phyloP scores from a whole-genome alignment of 805 yeast species.

The Zygotorulaspora florentina region DNA sequence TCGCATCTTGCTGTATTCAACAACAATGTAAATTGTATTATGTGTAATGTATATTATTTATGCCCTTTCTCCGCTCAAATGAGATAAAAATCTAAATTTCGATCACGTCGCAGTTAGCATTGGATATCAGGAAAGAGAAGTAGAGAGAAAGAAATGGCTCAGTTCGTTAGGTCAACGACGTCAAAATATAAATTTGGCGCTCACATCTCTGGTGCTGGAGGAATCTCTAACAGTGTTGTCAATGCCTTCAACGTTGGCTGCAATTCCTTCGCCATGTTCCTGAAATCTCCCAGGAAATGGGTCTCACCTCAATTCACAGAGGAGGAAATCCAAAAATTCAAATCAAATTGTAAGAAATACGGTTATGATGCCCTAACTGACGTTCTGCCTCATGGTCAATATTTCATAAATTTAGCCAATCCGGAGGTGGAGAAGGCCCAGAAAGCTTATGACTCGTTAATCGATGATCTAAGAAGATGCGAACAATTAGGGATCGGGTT shows the following conservation, averaged over 20 bases:
- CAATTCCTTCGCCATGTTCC: slow-evolving; percentile 83
- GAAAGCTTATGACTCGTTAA: slow-evolving; percentile 69
- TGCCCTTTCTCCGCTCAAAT: not conserved
- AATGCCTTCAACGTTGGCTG: slow-evolving; percentile 53
- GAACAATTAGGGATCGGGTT: slow-evolving; percentile 79
- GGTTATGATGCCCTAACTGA: slow-evolving; percentile 74
- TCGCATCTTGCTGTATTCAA: not conserved
- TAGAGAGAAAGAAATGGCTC: slow-evolving; percentile 18
- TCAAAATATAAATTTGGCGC: slow-evolving; percentile 72
- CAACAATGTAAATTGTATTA: not conserved
- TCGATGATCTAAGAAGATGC: slow-evolving; percentile 86
- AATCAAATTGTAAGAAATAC: slow-evolving; percentile 53
- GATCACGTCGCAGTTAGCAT: not conserved
- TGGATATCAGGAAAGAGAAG: not conserved
- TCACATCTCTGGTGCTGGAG: slow-evolving; percentile 82
- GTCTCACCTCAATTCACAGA: slow-evolving; percentile 68
- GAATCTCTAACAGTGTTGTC: slow-evolving; percentile 62
- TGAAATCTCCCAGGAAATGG: slow-evolving; percentile 91
- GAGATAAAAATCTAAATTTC: not conserved
- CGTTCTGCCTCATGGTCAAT: slow-evolving; percentile 90
- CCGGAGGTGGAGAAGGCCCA: slow-evolving; percentile 77
- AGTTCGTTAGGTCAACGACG: slow-evolving; percentile 42
- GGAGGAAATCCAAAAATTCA: slow-evolving; percentile 66
- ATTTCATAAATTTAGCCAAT: slow-evolving; percentile 86
- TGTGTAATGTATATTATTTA: not conserved